Base-by-base conservation (phyloP, 2,329 filamentous ascomycete species). In the Ascomycota sp. region DNA sequence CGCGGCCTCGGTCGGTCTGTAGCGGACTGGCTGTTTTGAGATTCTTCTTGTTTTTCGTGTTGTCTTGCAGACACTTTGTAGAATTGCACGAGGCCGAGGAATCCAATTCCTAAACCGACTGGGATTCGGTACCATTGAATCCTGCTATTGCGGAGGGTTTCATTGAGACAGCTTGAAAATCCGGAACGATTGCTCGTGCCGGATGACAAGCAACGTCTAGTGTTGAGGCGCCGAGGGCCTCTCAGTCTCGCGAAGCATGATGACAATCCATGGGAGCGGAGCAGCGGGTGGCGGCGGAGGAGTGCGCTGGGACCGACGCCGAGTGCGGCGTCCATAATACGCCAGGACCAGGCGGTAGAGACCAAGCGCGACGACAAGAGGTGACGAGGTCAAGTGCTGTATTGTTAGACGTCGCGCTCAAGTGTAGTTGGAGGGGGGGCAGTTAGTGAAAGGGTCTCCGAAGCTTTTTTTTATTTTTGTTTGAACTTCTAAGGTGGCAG, bases 81-180 rank as follows among this genome's bases (percentile, higher is more conserved):
- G 51, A 91, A 74, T 46, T 92, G 83, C 33, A 84, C 65, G 34
- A 79, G 61, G 21, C 82, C 84, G 7, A 93, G 63, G 47, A 92
- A 83, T 37, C 70, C 80, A 46, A 92, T 74, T 38, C 84, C 84
- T 16, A 92, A 63, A 24, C 76, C 80, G 36, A 92, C 69, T 16
- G 84, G 84, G 43, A 93, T 92, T 32, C 79, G 80, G 54, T 83
- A 81, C 84, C 84, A 93, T 59, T 79, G 71, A 39, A 89, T 65
- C 52, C 62, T 68, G 41, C 58, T 61, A 42, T 61, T 62, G 40
- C 54, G 58, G 34, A 64, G 50, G 30, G 63, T 62, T 37, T 57
- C 56, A 24, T 62, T 56, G 36, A 69, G 54, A 25, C 62, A 59
- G 33, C 63, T 59, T 25, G 63, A 59, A 51, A 68, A 68, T 37